phyloP scores from a whole-genome alignment of 2,329 filamentous ascomycete genomes.

The Pyricularia sp. region DNA sequence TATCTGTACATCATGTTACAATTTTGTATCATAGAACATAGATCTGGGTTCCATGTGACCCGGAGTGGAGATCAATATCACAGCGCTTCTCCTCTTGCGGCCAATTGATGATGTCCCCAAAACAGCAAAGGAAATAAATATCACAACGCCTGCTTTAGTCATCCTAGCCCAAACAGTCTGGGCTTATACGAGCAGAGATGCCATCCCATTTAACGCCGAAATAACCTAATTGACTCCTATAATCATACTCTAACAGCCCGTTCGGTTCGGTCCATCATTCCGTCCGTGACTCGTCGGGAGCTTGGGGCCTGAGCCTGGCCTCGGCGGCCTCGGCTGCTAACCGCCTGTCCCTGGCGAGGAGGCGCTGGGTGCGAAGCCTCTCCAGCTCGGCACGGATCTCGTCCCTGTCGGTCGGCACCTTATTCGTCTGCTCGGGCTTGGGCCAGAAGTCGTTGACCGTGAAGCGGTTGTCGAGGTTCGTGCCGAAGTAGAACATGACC shows the following conservation, averaged over 20 bases:
- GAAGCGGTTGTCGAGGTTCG: slow-evolving; percentile 92
- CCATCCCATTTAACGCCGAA: neutral
- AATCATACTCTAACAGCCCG: neutral
- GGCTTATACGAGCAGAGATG: neutral
- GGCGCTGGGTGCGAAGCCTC: slow-evolving; percentile 50
- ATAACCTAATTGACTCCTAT: neutral
- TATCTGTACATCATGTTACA: slow-evolving; percentile 20
- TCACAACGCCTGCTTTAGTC: neutral
- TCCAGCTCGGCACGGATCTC: slow-evolving; percentile 78
- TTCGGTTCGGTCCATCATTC: neutral
- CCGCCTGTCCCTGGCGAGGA: slow-evolving; percentile 70
- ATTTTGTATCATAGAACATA: neutral
- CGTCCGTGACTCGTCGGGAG: slow-evolving; percentile 4
- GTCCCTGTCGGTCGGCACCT: slow-evolving; percentile 66
- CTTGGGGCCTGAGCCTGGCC: slow-evolving; percentile 12
- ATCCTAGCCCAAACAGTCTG: neutral
- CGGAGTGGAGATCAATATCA: neutral
- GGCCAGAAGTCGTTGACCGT: slow-evolving; percentile 90
- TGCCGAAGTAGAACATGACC: slow-evolving; percentile 99
- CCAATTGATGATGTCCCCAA: neutral
- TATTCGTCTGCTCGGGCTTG: slow-evolving; percentile 65
- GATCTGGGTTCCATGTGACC: neutral
- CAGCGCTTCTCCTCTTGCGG: neutral
- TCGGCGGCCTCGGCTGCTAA: slow-evolving; percentile 26
- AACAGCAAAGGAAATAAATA: neutral